Evolutionary conservation across 345 rosid species (phyloP).

Genomic region (Gossypium longicalyx): DNA sequence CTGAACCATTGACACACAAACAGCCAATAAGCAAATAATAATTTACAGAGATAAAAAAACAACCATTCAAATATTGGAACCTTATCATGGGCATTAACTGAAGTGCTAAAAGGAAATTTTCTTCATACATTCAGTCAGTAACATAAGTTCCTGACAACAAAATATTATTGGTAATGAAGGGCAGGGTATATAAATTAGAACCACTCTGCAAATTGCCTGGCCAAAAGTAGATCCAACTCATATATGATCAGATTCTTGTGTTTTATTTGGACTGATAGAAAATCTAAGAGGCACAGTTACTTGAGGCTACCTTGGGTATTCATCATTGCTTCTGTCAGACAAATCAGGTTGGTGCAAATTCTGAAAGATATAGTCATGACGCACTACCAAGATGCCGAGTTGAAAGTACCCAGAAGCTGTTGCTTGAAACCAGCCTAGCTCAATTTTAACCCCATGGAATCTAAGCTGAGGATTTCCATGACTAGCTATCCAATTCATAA

Average conservation of each 20-base stretch:
- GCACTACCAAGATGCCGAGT: slow-evolving; percentile 77
- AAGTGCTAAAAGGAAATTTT: neutral
- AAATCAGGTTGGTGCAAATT: slow-evolving; percentile 38
- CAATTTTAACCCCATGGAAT: slow-evolving; percentile 77
- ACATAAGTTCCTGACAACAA: neutral
- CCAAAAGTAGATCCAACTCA: neutral
- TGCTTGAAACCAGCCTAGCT: slow-evolving; percentile 96
- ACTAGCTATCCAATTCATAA: slow-evolving; percentile 77
- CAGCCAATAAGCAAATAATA: slow-evolving; percentile 13
- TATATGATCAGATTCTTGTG: neutral
- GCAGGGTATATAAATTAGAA: neutral
- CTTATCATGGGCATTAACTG: neutral
- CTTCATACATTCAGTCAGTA: neutral
- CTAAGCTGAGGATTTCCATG: slow-evolving; percentile 91
- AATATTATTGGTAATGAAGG: neutral
- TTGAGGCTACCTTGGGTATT: slow-evolving; percentile 50
- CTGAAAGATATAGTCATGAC: slow-evolving; percentile 51
- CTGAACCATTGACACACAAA: slow-evolving; percentile 33
- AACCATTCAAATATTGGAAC: neutral
- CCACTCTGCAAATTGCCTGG: neutral
- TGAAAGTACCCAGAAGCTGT: slow-evolving; percentile 98
- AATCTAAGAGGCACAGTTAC: neutral
- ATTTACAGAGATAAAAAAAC: neutral
- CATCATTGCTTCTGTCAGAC: slow-evolving; percentile 40
- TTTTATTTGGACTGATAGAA: neutral